These are phyloP conservation scores for Neopestalotiopsis sp. DNA, from an alignment of 2,329 filamentous ascomycete species.

Conservation along the genomic window DNA sequence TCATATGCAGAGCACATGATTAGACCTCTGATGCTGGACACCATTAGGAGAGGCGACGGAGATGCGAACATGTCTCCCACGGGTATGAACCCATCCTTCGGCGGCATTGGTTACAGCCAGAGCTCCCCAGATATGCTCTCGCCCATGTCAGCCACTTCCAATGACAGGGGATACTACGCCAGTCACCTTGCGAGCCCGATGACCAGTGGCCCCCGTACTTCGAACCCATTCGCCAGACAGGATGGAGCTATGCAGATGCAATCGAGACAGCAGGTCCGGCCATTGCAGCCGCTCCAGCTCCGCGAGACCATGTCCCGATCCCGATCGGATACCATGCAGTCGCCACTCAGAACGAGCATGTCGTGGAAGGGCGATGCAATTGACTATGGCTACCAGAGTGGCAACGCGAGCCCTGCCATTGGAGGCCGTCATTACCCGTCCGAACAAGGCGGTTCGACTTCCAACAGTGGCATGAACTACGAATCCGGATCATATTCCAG, in stretches of 20 bases:
- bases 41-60: conserved; percentile 64
- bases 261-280: conserved; percentile 51
- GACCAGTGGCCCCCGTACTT: conserved; percentile 52
- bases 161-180: conserved; percentile 59
- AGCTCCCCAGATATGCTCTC: conserved; percentile 60
- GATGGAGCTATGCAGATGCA: conserved; percentile 52
- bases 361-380: conserved; percentile 67
- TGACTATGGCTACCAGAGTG: conserved; percentile 59
- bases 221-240: conserved; percentile 59
- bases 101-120: conserved; percentile 67
- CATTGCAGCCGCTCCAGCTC: conserved; percentile 63
- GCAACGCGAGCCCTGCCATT: conserved; percentile 51
- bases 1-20: conserved; percentile 66
- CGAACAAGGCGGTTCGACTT: conserved; percentile 48
- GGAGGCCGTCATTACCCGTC: conserved; percentile 56
- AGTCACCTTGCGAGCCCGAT: conserved; percentile 53
- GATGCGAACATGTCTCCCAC: conserved; percentile 72
- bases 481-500: conserved; percentile 58
- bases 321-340: conserved; percentile 62
- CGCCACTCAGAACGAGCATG: conserved; percentile 63
- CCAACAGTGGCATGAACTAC: conserved; percentile 50
- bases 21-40: conserved; percentile 72
- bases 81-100: conserved; percentile 70
- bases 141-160: conserved; percentile 59
- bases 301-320: conserved; percentile 62